phyloP scores from a whole-genome alignment of 2,329 filamentous ascomycete species.

The Knufia petricola region DNA sequence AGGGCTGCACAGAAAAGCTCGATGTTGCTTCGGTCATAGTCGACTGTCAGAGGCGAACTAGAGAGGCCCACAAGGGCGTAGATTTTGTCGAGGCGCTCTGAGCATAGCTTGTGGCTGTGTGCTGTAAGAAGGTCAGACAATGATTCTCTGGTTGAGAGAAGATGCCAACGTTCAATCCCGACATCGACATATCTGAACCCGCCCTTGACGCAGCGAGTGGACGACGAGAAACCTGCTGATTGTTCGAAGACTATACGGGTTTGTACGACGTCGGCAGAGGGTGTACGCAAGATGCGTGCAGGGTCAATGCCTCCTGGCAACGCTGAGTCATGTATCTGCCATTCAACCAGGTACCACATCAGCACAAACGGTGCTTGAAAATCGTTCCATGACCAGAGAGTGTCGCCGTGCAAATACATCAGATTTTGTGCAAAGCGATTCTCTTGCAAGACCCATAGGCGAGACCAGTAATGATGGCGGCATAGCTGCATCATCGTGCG shows the following conservation, averaged over 20 bases:
- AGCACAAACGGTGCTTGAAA: slow-evolving; percentile 8
- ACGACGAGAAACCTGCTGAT: background rate
- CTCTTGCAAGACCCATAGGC: slow-evolving; percentile 5
- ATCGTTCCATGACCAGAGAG: slow-evolving; percentile 6
- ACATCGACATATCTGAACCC: slow-evolving; percentile 7
- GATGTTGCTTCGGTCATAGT: slow-evolving; percentile 9
- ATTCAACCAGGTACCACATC: slow-evolving; percentile 6
- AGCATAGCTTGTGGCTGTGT: background rate
- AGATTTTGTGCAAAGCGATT: slow-evolving; percentile 8
- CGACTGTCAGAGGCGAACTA: background rate
- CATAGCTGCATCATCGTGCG: slow-evolving; percentile 1
- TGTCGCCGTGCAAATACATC: slow-evolving; percentile 2
- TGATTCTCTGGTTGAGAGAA: background rate
- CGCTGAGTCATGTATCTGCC: background rate
- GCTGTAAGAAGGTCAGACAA: slow-evolving; percentile 1
- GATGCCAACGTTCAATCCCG: slow-evolving; percentile 2
- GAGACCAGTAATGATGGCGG: slow-evolving; percentile 6
- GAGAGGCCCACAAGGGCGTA: slow-evolving; percentile 6
- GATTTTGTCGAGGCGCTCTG: slow-evolving; percentile 3
- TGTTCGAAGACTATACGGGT: slow-evolving; percentile 5
- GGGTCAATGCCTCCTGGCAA: background rate
- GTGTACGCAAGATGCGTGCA: slow-evolving; percentile 1
- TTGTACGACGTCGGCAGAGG: slow-evolving; percentile 1
- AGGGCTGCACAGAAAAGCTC: slow-evolving; percentile 9
- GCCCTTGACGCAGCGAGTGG: background rate